Conservation (phyloP, 2,329 filamentous ascomycete genomes). For the Colletotrichum sublineola region DNA sequence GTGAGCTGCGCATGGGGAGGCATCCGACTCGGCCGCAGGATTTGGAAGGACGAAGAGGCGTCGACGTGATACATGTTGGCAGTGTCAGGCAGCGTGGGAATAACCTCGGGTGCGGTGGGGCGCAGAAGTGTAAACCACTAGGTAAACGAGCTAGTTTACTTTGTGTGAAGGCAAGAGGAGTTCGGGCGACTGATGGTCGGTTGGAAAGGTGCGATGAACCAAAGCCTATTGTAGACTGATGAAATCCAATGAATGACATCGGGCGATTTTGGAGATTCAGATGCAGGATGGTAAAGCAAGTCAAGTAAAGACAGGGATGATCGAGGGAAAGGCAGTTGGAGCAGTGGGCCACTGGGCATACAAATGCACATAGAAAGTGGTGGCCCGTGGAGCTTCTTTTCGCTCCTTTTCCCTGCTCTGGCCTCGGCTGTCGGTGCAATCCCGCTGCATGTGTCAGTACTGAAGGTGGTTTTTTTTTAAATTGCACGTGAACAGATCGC, state of each 20-base stretch:
- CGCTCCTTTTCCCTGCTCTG: background rate
- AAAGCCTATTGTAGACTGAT: constrained; percentile 17
- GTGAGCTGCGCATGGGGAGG: background rate
- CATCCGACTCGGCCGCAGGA: constrained; percentile 24
- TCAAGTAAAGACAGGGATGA: constrained; percentile 15
- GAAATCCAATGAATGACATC: background rate
- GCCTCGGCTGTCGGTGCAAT: constrained; percentile 37
- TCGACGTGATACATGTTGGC: constrained; percentile 29
- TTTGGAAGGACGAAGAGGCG: constrained; percentile 18
- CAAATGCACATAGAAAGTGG: background rate
- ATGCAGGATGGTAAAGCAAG: background rate
- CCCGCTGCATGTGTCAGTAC: constrained; percentile 27
- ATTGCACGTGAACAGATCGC: constrained; percentile 29
- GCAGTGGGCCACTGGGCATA: background rate
- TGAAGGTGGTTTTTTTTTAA: background rate
- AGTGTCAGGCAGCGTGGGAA: constrained; percentile 28
- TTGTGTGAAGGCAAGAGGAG: background rate
- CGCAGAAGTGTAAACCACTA: background rate
- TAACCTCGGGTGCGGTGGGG: constrained; percentile 10
- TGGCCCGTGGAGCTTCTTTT: constrained; percentile 16
- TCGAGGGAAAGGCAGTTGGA: constrained; percentile 9
- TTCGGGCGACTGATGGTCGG: constrained; percentile 26
- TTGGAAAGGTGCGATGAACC: constrained; percentile 30
- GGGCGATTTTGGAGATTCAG: constrained; percentile 5
- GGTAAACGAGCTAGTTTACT: background rate